These are phyloP conservation scores for Torulaspora indica DNA, from an alignment of 805 yeast genomes.

Conservation along the genomic window DNA sequence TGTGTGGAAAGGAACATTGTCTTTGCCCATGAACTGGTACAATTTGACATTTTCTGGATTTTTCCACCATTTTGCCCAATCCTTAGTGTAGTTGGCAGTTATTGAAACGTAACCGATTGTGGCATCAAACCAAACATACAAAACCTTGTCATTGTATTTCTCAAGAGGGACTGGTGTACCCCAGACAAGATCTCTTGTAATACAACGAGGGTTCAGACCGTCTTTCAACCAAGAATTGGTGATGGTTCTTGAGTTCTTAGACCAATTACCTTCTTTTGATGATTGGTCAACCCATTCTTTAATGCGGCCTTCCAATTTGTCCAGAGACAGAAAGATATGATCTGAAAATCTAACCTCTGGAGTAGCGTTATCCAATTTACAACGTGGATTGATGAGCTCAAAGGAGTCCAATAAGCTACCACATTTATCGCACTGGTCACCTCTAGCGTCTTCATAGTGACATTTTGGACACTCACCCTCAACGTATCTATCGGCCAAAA, in stretches of 20 bases:
- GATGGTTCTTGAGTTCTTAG: conserved; percentile 82
- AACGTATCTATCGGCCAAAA: conserved; percentile 91
- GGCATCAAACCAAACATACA: conserved; percentile 99
- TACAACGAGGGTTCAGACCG: conserved; percentile 90
- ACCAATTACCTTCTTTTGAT: conserved; percentile 77
- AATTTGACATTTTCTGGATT: conserved; percentile 82
- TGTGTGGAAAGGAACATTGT: conserved; percentile 97
- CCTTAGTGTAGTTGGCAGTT: conserved; percentile 81
- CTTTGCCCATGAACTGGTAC: conserved; percentile 99
- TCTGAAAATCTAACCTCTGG: conserved; percentile 80
- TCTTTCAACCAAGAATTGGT: conserved; percentile 92
- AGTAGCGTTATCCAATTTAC: conserved; percentile 81
- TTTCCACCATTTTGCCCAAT: conserved; percentile 93
- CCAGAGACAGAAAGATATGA: conserved; percentile 78
- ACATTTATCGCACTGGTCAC: conserved; percentile 98
- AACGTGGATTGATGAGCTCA: conserved; percentile 89
- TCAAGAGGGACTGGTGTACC: conserved; percentile 97
- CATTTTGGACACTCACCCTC: conserved; percentile 98
- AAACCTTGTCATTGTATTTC: conserved; percentile 79
- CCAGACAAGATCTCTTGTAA: conserved; percentile 96
- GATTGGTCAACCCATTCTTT: conserved; percentile 67
- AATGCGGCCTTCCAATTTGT: conserved; percentile 74
- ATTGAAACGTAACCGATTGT: conserved; percentile 94
- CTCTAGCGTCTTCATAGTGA: conserved; percentile 93
- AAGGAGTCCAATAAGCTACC: conserved; percentile 86